Evolutionary conservation across 2,329 filamentous ascomycete species (phyloP), one percentile per base, ranked within the genome.

Genomic region (Fusarium sarcochroum): DNA sequence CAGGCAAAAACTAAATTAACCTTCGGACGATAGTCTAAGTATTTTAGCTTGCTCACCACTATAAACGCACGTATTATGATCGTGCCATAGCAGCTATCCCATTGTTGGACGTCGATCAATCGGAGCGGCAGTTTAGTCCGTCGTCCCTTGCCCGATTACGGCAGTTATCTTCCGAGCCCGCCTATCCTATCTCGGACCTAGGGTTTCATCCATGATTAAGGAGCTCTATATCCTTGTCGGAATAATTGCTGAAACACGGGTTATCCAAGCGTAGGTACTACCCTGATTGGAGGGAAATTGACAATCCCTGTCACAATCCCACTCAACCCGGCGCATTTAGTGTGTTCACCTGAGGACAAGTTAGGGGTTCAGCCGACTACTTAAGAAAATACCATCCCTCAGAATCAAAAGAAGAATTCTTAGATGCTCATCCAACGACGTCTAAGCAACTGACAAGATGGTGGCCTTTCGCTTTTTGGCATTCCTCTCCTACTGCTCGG

Each of bases 261-360:
- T 27, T 7, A 5, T 37, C 20, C 7, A 7, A 14, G 9, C 1
- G 4, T 1, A 10, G 5, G 1, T 3, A 3, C 14, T 6, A 2
- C 13, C 11, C 1, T 58, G 34, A 66, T 67, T 67, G 63, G 63
- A 53, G 63, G 57, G 64, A 67, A 67, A 67, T 63, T 35, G 18
- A 11, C 1, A 0, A 27, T 6, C 63, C 63, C 3, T 25, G 51
- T 40, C 45, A 2, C 0, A 18, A 49, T 46, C 34, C 54, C 17
- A 46, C 51, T 21, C 18, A 21, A 27, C 27, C 42, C 62, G 40
- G 35, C 32, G 58, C 20, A 58, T 44, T 49, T 35, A 35, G 18
- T 7, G 21, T 27, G 13, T 20, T 6, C 18, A 23, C 1, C 15
- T 8, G 30, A 35, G 5, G 20, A 18, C 41, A 4, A 4, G 42